A percentile compares a stretch with the other conserved stretches of the same genome.
Conservation (phyloP, 768 basidiomycete species). For the Xanthoconium purpureum region DNA sequence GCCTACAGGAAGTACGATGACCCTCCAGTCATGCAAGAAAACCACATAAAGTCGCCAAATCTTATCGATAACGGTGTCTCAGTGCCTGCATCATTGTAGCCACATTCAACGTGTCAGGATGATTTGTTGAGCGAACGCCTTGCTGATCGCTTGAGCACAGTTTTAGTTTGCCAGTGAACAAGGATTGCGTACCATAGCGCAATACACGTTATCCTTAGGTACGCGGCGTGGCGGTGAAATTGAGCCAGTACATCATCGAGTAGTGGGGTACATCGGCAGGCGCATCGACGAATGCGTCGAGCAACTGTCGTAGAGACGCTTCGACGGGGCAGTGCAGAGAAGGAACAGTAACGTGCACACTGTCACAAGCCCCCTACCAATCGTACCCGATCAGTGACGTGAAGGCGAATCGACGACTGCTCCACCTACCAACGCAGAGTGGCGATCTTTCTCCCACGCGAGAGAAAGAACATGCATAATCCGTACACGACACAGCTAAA, state of each 20-base stretch:
- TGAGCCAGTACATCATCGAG: neutral
- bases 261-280: neutral
- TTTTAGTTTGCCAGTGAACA: too few relatives aligned
- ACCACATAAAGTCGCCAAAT: constrained; percentile 8
- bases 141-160: neutral
- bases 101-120: neutral
- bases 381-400: neutral
- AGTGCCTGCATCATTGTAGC: neutral
- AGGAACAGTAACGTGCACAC: neutral
- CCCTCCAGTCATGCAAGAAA: neutral
- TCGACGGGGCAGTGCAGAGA: neutral
- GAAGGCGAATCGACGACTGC: too few relatives aligned
- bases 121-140: neutral
- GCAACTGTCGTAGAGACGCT: neutral
- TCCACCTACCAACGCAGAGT: neutral
- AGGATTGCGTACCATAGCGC: neutral
- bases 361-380: neutral
- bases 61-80: neutral
- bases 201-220: neutral
- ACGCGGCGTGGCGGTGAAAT: neutral
- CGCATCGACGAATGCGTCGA: constrained; percentile 3
- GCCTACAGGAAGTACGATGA: neutral
- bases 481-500: neutral
- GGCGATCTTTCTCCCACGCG: neutral
- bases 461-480: neutral